Base-by-base conservation (phyloP, 306 rosid species). In the Acacia melanoxylon region DNA sequence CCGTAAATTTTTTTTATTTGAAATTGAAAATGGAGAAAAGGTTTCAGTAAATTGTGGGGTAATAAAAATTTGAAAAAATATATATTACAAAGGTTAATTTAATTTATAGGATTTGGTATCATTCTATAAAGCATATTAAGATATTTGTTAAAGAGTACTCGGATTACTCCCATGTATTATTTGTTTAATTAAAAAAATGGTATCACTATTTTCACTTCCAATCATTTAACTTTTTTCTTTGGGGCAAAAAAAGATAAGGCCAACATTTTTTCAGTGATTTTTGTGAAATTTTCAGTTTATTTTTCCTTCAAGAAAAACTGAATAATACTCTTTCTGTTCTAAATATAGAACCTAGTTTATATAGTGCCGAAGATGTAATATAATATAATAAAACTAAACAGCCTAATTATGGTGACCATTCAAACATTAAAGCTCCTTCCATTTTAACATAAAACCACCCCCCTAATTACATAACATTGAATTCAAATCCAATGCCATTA, bases 381-480 rank as follows among this genome's bases (percentile, higher is more conserved):
- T 37, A 37, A 37, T 48, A 69, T 69, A 42, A 69, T 69, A 41
- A 41, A 20, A 20, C 9, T 41, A 12, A 70, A n/a, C 20, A 70
- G 33, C 35, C 54, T 41, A 70, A 70, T 58, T 58, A 58, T 58
- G 29, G 48, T 49, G 54, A 68, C 75, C 75, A 58, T 70, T 70
- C 14, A 40, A 33, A 67, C 72, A 67, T 33, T 67, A 4, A 68
- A 68, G 29, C 40, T 41, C 20, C 54, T 41, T 3, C 75, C 56
- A 42, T 44, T n/a, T 70, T 42, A n/a, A 14, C 19, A 27, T 9
- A 20, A 69, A 69, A 42, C 20, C 19, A 19, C 17, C 8, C 73
- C 73, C 9, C 45, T 33, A 31, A 7, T 37, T 10, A 68, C 41
- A 37, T 20, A 4, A 68, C 74, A 70, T 70, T 70, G 20, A 70